Conservation (phyloP, 2,329 filamentous ascomycete species). For the Macrophomina phaseolina region DNA sequence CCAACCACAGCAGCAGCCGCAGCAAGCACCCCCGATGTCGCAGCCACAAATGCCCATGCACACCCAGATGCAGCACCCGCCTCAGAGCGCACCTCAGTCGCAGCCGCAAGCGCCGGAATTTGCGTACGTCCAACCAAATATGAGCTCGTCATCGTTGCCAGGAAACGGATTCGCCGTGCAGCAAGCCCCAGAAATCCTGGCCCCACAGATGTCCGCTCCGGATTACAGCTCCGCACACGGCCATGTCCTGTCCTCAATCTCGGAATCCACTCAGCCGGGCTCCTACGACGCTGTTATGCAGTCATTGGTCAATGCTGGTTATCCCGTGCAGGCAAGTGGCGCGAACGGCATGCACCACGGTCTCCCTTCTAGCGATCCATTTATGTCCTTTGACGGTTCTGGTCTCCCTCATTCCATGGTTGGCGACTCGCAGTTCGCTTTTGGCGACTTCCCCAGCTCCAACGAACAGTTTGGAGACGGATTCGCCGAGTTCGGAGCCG, state of each 20-base stretch:
- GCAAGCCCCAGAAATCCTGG: slow-evolving; percentile 20
- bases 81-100: slow-evolving; percentile 18
- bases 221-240: slow-evolving; percentile 21
- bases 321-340: slow-evolving; percentile 39
- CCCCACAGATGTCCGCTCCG: slow-evolving; percentile 19
- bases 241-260: slow-evolving; percentile 25
- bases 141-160: slow-evolving; percentile 43
- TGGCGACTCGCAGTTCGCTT: slow-evolving; percentile 31
- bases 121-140: slow-evolving; percentile 34
- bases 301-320: slow-evolving; percentile 35
- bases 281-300: slow-evolving; percentile 41
- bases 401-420: slow-evolving; percentile 34
- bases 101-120: slow-evolving; percentile 13
- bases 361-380: slow-evolving; percentile 33
- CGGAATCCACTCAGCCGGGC: slow-evolving; percentile 26
- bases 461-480: slow-evolving; percentile 33
- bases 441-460: slow-evolving; percentile 35
- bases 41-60: slow-evolving; percentile 18
- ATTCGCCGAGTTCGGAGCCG: slow-evolving; percentile 36
- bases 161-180: slow-evolving; percentile 31
- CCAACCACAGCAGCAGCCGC: neutral
- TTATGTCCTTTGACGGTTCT: slow-evolving; percentile 36
- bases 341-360: slow-evolving; percentile 31
- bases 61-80: slow-evolving; percentile 11
- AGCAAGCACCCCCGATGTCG: slow-evolving; percentile 15